These are phyloP conservation scores for Tuber borchii DNA, from an alignment of 495 filamentous ascomycete genomes.

Conservation along the genomic window DNA sequence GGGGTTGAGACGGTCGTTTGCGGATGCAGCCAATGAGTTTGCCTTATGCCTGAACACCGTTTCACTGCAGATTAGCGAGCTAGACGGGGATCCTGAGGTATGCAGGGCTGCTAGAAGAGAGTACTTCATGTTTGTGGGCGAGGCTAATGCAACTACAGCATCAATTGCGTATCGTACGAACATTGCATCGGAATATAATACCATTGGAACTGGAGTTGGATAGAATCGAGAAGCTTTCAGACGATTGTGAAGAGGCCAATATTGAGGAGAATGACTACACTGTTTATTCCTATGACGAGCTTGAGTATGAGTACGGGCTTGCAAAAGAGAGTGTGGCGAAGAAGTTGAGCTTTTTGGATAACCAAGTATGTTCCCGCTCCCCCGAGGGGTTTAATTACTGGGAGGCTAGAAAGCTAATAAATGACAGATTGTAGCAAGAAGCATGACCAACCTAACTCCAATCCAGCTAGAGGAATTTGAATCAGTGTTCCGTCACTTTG, in stretches of 20 bases:
- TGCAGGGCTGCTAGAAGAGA: not conserved
- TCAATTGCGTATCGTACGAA: constrained; percentile 76
- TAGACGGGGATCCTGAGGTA: constrained; percentile 88
- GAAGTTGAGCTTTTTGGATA: constrained; percentile 92
- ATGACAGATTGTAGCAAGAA: constrained; percentile 68
- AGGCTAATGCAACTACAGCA: constrained; percentile 44
- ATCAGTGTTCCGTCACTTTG: constrained; percentile 94
- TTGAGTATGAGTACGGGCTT: constrained; percentile 85
- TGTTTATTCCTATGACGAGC: constrained; percentile 92
- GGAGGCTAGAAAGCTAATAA: not conserved
- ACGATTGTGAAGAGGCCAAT: constrained; percentile 89
- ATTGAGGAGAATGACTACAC: constrained; percentile 99
- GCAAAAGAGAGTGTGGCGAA: constrained; percentile 86
- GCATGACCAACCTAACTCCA: constrained; percentile 97
- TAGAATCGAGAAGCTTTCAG: constrained; percentile 57
- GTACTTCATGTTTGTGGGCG: not conserved
- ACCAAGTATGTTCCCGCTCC: constrained; percentile 55
- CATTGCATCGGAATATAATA: constrained; percentile 69
- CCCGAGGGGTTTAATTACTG: not conserved
- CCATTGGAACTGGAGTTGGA: constrained; percentile 83
- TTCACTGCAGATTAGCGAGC: constrained; percentile 81
- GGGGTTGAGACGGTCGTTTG: constrained; percentile 79
- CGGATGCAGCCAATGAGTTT: constrained; percentile 95
- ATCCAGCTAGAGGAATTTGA: constrained; percentile 98
- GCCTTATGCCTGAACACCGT: constrained; percentile 88